Conservation (phyloP, 169 alveolate species). For the Hepatocystis sp. region DNA sequence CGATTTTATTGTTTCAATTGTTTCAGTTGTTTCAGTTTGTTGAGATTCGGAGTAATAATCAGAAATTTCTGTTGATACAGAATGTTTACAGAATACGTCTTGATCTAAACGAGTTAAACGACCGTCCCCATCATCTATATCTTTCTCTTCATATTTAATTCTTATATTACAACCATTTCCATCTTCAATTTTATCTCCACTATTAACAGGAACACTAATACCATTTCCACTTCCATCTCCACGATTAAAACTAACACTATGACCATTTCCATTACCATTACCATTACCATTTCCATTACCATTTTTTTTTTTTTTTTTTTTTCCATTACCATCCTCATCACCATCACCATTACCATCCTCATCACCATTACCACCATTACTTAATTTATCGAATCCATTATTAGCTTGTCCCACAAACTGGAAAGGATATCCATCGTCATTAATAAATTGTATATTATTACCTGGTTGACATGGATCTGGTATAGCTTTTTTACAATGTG, state of each 20-base stretch:
- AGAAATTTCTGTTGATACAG: not conserved
- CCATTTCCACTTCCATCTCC: conserved; percentile 5
- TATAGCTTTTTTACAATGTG: no score
- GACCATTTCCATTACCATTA: conserved; percentile 12
- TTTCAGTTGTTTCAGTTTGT: no score
- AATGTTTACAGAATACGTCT: conserved; percentile 2
- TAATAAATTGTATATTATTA: not conserved
- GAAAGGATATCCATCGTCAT: not conserved
- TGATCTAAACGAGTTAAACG: not conserved
- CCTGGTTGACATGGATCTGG: not conserved
- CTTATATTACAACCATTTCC: no score
- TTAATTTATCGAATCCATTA: not conserved
- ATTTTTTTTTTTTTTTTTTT: not conserved
- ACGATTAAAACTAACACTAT: not conserved
- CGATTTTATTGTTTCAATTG: no score
- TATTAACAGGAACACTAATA: not conserved
- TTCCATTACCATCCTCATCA: not conserved
- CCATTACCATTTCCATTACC: conserved; percentile 23
- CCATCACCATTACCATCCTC: conserved; percentile 5
- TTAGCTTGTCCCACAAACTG: conserved; percentile 10
- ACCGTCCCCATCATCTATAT: conserved; percentile 11
- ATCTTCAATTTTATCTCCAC: no score
- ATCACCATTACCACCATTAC: not conserved
- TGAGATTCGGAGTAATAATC: not conserved
- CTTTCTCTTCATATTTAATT: no score